phyloP scores from a whole-genome alignment of 768 basidiomycete species.

The Rhodotorula taiwanensis region DNA sequence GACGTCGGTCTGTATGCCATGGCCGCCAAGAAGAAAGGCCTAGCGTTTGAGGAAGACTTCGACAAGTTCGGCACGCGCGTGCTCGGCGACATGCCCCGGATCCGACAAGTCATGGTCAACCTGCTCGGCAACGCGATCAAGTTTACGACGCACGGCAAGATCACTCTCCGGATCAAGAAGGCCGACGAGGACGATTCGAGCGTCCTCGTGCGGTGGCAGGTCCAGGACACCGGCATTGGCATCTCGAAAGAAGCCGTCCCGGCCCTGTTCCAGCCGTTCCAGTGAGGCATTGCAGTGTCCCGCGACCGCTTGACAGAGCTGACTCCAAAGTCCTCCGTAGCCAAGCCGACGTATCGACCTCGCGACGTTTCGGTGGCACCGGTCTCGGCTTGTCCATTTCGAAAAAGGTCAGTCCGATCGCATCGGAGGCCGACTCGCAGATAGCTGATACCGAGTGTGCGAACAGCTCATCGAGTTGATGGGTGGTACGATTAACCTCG shows the following conservation, averaged over 20 bases:
- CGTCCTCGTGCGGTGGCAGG: slow-evolving; percentile 89
- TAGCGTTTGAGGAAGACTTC: slow-evolving; percentile 89
- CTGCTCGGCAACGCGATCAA: slow-evolving; percentile 75
- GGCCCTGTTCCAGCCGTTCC: slow-evolving; percentile 95
- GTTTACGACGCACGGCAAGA: slow-evolving; percentile 59
- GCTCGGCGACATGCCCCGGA: slow-evolving; percentile 84
- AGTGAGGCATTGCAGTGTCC: slow-evolving; percentile 39
- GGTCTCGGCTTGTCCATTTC: slow-evolving; percentile 84
- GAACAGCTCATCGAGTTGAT: slow-evolving; percentile 34
- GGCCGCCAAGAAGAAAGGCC: slow-evolving; percentile 86
- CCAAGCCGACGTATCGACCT: slow-evolving; percentile 94
- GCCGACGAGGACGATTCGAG: slow-evolving; percentile 51
- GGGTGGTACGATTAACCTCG: slow-evolving; percentile 28
- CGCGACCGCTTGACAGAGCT: not conserved
- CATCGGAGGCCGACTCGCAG: too few species aligned
- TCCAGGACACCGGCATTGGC: slow-evolving; percentile 93
- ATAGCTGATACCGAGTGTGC: too few species aligned
- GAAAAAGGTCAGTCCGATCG: slow-evolving; percentile 24
- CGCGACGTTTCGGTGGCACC: slow-evolving; percentile 81
- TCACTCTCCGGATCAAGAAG: slow-evolving; percentile 26
- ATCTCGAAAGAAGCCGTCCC: slow-evolving; percentile 94
- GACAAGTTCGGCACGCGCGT: slow-evolving; percentile 86
- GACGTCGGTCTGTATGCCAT: slow-evolving; percentile 93
- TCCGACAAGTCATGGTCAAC: slow-evolving; percentile 63
- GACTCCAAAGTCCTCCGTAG: not conserved